Percentiles rank a stretch among this genome's conserved stretches.
Evolutionary conservation across 1,284 basidiomycete genomes (phyloP).

Genomic region (Rhodofomes roseus): DNA sequence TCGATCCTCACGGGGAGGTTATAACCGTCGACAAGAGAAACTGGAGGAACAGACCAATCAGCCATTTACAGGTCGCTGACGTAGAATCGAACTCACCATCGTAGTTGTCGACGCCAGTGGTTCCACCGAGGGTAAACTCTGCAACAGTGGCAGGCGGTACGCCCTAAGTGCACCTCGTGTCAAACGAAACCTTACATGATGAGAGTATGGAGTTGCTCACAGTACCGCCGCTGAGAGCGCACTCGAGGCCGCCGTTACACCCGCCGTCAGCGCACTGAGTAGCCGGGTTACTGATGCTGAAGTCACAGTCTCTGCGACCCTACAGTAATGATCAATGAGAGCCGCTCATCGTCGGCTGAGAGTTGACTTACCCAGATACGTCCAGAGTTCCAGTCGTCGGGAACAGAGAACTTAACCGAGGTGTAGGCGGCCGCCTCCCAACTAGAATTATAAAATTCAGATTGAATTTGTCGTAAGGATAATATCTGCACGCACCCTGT

Average conservation of each 20-base stretch:
- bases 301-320: slow-evolving; percentile 44
- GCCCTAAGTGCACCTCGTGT: slow-evolving; percentile 29
- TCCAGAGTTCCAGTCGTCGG: slow-evolving; percentile 36
- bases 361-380: slow-evolving; percentile 35
- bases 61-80: neutral
- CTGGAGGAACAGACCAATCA: slow-evolving; percentile 14
- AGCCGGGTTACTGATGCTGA: slow-evolving; percentile 34
- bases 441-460: slow-evolving; percentile 9
- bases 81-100: slow-evolving; percentile 30
- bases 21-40: slow-evolving; percentile 40
- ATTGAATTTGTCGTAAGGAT: neutral
- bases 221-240: slow-evolving; percentile 36
- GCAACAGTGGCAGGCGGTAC: slow-evolving; percentile 42
- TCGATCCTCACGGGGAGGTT: slow-evolving; percentile 39
- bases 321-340: slow-evolving; percentile 8
- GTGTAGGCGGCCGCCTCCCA: slow-evolving; percentile 31
- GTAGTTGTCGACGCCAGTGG: slow-evolving; percentile 34
- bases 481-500: slow-evolving; percentile 25
- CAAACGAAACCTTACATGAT: neutral
- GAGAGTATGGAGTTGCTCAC: slow-evolving; percentile 26
- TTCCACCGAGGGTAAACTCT: slow-evolving; percentile 37
- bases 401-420: slow-evolving; percentile 30
- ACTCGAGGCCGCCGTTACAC: slow-evolving; percentile 44
- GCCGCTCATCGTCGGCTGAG: neutral
- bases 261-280: slow-evolving; percentile 42